phyloP scores from a whole-genome alignment of 768 basidiomycete species.

The Royoungia palumana region DNA sequence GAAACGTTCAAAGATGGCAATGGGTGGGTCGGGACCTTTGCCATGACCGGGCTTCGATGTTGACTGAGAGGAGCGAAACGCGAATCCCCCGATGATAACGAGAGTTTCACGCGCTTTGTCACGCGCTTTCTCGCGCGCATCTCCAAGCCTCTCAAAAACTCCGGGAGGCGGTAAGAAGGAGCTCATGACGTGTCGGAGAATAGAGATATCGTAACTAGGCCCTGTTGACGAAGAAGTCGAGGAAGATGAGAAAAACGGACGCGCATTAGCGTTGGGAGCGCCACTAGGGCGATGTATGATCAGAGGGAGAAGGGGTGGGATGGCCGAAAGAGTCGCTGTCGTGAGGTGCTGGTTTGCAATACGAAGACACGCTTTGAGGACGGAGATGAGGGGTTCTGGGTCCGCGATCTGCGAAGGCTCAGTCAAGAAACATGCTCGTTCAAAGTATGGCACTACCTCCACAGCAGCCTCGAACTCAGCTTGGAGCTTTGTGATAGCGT shows the following conservation, averaged over 20 bases:
- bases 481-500: slow-evolving; percentile 77
- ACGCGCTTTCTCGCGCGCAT: slow-evolving; percentile 65
- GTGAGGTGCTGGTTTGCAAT: slow-evolving; percentile 80
- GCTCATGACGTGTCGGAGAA: slow-evolving; percentile 63
- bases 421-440: slow-evolving; percentile 10
- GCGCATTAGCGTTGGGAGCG: slow-evolving; percentile 24
- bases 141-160: slow-evolving; percentile 79
- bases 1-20: slow-evolving; percentile 66
- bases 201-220: slow-evolving; percentile 47
- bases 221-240: slow-evolving; percentile 45
- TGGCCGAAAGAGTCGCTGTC: slow-evolving; percentile 67
- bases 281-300: slow-evolving; percentile 45
- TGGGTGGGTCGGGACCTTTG: slow-evolving; percentile 67
- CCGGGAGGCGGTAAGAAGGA: slow-evolving; percentile 75
- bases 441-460: slow-evolving; percentile 48
- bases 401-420: slow-evolving; percentile 57
- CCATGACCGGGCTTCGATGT: slow-evolving; percentile 45
- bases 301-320: slow-evolving; percentile 64
- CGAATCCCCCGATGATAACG: slow-evolving; percentile 69
- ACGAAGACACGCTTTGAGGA: slow-evolving; percentile 72
- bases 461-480: slow-evolving; percentile 65
- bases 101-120: slow-evolving; percentile 73
- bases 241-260: slow-evolving; percentile 50
- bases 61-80: slow-evolving; percentile 54
- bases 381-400: slow-evolving; percentile 62